phyloP scores from a whole-genome alignment of 1,284 basidiomycete species.

The Cutaneotrichosporon curvatum region DNA sequence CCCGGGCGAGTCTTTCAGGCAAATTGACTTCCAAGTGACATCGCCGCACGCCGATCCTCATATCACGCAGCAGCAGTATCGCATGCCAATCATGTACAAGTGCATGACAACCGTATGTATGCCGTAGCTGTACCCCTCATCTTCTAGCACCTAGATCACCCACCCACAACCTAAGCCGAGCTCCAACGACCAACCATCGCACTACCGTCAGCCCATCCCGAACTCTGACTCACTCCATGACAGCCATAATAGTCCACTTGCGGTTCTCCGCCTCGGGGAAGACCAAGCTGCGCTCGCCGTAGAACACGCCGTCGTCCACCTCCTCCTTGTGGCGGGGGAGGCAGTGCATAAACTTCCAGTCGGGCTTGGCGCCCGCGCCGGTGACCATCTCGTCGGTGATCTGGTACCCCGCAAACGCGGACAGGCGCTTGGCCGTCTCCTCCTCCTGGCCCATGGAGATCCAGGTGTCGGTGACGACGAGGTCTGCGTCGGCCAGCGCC shows the following conservation, averaged over 20 bases:
- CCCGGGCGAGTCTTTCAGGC: too few relatives aligned
- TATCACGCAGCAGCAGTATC: too few relatives aligned
- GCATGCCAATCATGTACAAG: too few relatives aligned
- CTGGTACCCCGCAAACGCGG: constrained; percentile 88
- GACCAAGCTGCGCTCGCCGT: constrained; percentile 47
- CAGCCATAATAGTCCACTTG: constrained; percentile 89
- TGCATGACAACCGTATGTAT: too few relatives aligned
- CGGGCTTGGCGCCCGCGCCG: constrained; percentile 69
- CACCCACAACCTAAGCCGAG: too few relatives aligned
- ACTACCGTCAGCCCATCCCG: not conserved
- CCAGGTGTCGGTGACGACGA: constrained; percentile 96
- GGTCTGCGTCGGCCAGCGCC: constrained; percentile 81
- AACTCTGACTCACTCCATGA: constrained; percentile 31
- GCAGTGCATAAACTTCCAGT: constrained; percentile 97
- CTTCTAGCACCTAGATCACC: too few relatives aligned
- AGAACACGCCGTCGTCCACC: constrained; percentile 81
- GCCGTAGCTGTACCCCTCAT: too few relatives aligned
- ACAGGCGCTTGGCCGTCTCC: constrained; percentile 79
- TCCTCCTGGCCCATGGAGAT: constrained; percentile 99
- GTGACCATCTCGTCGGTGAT: constrained; percentile 78
- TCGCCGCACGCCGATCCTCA: too few relatives aligned
- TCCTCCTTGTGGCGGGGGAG: constrained; percentile 87
- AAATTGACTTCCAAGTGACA: too few relatives aligned
- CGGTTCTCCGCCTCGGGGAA: constrained; percentile 64
- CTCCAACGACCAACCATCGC: constrained; percentile 6